These are phyloP conservation scores for Parasitella parasitica DNA, from an alignment of 371 early-diverging fungal species.

Conservation along the genomic window DNA sequence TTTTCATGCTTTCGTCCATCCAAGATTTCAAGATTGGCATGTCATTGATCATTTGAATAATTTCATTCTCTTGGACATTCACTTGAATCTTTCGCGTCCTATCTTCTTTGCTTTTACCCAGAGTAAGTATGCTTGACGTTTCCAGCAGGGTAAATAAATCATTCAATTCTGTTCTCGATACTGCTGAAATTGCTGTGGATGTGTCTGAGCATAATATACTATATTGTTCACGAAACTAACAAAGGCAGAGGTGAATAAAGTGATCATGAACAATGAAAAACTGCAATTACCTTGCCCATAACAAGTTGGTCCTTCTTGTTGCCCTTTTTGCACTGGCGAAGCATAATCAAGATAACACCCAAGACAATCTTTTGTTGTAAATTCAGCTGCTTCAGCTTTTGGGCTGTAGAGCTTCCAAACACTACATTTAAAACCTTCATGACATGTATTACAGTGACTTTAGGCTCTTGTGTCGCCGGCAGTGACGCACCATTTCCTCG, in stretches of 20 bases:
- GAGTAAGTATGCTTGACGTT: constrained; percentile 64
- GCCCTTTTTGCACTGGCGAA: constrained; percentile 19
- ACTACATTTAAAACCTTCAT: constrained; percentile 66
- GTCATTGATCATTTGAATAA: constrained; percentile 45
- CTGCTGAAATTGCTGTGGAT: constrained; percentile 55
- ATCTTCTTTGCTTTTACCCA: constrained; percentile 57
- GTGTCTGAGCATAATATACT: constrained; percentile 46
- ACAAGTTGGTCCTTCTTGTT: constrained; percentile 49
- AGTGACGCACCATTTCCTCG: constrained; percentile 6
- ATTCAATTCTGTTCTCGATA: constrained; percentile 74
- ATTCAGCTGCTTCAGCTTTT: constrained; percentile 67
- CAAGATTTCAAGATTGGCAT: constrained; percentile 24
- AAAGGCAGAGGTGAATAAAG: neutral
- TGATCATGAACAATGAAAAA: constrained; percentile 1
- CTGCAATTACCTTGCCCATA: constrained; percentile 46
- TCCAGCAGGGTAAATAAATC: constrained; percentile 77
- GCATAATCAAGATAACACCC: constrained; percentile 49
- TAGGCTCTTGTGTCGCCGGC: constrained; percentile 40
- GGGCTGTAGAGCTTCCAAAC: constrained; percentile 63
- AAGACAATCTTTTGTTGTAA: constrained; percentile 84
- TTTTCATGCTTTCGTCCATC: constrained; percentile 18
- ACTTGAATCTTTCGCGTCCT: constrained; percentile 48
- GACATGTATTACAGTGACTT: constrained; percentile 80
- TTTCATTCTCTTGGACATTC: constrained; percentile 49
- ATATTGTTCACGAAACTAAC: constrained; percentile 61